phyloP scores from a whole-genome alignment of 2,329 filamentous ascomycete species.

The Penicillium sp. region DNA sequence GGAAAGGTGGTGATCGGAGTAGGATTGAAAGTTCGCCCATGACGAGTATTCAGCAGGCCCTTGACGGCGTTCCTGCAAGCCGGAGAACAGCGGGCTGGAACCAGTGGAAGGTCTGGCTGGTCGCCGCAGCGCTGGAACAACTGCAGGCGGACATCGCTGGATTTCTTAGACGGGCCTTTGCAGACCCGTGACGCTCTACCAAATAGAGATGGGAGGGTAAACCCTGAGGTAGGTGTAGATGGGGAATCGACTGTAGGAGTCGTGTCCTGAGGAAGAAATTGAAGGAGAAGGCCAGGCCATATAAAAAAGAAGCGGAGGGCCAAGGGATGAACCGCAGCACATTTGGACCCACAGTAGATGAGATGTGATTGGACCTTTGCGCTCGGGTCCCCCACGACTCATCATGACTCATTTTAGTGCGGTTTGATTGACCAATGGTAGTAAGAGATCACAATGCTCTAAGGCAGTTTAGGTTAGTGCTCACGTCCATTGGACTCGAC shows the following conservation, averaged over 20 bases:
- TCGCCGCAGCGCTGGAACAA: slow-evolving; percentile 20
- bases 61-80: slow-evolving; percentile 18
- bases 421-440: slow-evolving; percentile 10
- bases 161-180: slow-evolving; percentile 28
- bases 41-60: slow-evolving; percentile 15
- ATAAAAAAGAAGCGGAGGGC: slow-evolving; percentile 11
- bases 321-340: slow-evolving; percentile 4
- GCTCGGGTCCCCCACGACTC: slow-evolving; percentile 15
- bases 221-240: slow-evolving; percentile 5
- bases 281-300: slow-evolving; percentile 6
- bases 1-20: slow-evolving; percentile 12
- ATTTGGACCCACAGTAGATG: background rate
- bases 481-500: background rate
- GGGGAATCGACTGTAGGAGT: slow-evolving; percentile 13
- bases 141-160: slow-evolving; percentile 25
- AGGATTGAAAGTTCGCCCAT: slow-evolving; percentile 17
- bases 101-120: slow-evolving; percentile 15
- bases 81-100: slow-evolving; percentile 18
- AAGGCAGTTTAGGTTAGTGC: background rate
- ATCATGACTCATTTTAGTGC: slow-evolving; percentile 31
- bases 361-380: slow-evolving; percentile 11
- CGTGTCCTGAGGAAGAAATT: slow-evolving; percentile 25
- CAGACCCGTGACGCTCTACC: slow-evolving; percentile 25
- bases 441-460: background rate
- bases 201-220: background rate